phyloP scores from a whole-genome alignment of 148 eudicot genomes.

The Arbutus unedo region DNA sequence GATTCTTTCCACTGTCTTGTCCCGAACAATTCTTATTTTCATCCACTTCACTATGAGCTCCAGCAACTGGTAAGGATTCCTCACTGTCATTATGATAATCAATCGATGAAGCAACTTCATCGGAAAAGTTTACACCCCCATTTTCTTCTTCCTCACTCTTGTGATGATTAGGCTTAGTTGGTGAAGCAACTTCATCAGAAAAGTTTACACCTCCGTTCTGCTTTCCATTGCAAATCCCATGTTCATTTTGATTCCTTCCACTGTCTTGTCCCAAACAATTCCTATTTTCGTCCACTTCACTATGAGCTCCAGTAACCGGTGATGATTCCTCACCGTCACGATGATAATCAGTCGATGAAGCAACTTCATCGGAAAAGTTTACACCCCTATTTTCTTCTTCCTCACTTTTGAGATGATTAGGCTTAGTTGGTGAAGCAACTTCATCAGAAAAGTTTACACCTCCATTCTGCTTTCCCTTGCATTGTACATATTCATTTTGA shows the following conservation, averaged over 20 bases:
- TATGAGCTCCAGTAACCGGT: not conserved
- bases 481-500: slow-evolving; percentile 1
- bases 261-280: slow-evolving; percentile 1
- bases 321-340: slow-evolving; percentile 14
- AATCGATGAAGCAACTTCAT: slow-evolving; percentile 17
- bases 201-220: not conserved
- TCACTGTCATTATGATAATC: slow-evolving; percentile 20
- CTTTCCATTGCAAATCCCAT: slow-evolving; percentile 7
- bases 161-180: slow-evolving; percentile 6
- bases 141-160: slow-evolving; percentile 5
- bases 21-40: slow-evolving; percentile 1
- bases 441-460: not conserved
- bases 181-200: slow-evolving; percentile 11
- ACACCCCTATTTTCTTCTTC: not conserved
- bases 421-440: slow-evolving; percentile 14
- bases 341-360: slow-evolving; percentile 22
- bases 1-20: slow-evolving; percentile 10
- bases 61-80: not conserved
- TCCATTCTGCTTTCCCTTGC: slow-evolving; percentile 14
- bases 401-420: slow-evolving; percentile 5
- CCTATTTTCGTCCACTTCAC: slow-evolving; percentile 14
- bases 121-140: not conserved
- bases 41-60: slow-evolving; percentile 10
- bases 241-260: slow-evolving; percentile 10
- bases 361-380: slow-evolving; percentile 2